phyloP scores from a whole-genome alignment of 208 protist species.

The Trypanosoma theileri region DNA sequence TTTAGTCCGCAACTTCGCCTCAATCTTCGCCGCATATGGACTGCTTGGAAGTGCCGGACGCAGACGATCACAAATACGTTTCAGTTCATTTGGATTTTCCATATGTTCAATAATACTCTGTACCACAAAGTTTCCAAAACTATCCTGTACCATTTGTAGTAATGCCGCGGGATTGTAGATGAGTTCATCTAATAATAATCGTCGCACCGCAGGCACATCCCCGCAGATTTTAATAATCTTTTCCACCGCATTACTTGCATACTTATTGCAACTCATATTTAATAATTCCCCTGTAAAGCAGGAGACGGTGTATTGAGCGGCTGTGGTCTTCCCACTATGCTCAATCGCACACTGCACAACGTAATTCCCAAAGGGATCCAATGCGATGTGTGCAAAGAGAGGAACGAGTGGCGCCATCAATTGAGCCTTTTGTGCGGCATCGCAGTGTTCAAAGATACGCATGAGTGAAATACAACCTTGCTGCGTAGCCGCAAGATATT shows the following conservation, averaged over 20 bases:
- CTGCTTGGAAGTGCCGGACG: constrained; percentile 49
- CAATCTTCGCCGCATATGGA: constrained; percentile 61
- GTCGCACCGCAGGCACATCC: constrained; percentile 58
- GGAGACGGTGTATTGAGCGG: constrained; percentile 56
- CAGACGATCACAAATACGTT: constrained; percentile 69
- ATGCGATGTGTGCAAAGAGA: constrained; percentile 60
- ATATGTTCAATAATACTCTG: constrained; percentile 68
- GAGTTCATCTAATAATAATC: constrained; percentile 80
- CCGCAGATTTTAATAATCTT: constrained; percentile 67
- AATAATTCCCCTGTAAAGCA: constrained; percentile 64
- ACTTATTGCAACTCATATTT: constrained; percentile 83
- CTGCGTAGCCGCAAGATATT: constrained; percentile 81
- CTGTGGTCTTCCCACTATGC: constrained; percentile 56
- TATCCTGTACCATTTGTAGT: constrained; percentile 71
- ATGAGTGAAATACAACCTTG: constrained; percentile 89
- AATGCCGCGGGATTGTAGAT: constrained; percentile 75
- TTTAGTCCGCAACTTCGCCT: constrained; percentile 56
- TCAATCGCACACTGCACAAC: constrained; percentile 88
- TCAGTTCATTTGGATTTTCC: constrained; percentile 53
- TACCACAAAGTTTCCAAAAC: constrained; percentile 88
- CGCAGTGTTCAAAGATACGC: constrained; percentile 79
- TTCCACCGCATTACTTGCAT: constrained; percentile 86
- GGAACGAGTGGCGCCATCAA: constrained; percentile 67
- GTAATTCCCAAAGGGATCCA: constrained; percentile 89
- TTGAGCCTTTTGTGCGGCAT: constrained; percentile 45